Evolutionary conservation across 148 eudicot genomes (phyloP).

Genomic region (Camellia sinensis): DNA sequence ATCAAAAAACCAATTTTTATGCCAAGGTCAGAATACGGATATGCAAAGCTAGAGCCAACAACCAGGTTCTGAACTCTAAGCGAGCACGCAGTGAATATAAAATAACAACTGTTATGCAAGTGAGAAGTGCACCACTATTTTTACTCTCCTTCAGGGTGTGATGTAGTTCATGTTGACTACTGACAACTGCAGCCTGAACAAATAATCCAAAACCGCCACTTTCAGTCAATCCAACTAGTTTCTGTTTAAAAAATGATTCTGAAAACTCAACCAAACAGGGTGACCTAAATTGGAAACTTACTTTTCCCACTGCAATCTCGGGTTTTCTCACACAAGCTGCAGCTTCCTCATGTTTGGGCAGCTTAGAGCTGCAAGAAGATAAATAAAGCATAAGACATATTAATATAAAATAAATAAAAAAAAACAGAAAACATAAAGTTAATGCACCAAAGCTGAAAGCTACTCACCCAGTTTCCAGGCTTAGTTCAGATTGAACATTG

Average conservation of each 20-base stretch:
- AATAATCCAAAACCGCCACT: slow-evolving; percentile 5
- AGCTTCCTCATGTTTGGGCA: slow-evolving; percentile 19
- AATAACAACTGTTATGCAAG: not conserved
- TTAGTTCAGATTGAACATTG: slow-evolving; percentile 16
- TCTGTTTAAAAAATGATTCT: not conserved
- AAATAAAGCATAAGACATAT: not conserved
- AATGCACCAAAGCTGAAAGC: not conserved
- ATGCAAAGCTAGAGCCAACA: not conserved
- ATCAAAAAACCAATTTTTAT: not conserved
- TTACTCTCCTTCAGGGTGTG: slow-evolving; percentile 21
- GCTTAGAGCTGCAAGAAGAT: slow-evolving; percentile 22
- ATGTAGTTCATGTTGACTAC: slow-evolving; percentile 16
- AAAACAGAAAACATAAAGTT: not conserved
- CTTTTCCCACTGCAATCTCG: slow-evolving; percentile 17
- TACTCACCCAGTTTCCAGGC: slow-evolving; percentile 24
- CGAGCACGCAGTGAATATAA: not conserved
- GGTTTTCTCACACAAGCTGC: slow-evolving; percentile 10
- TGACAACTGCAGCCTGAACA: slow-evolving; percentile 30
- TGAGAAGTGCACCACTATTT: slow-evolving; percentile 24
- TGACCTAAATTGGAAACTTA: slow-evolving; percentile 12
- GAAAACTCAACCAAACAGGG: not conserved
- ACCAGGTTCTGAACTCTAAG: not conserved
- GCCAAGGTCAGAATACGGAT: not conserved
- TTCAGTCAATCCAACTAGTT: not conserved
- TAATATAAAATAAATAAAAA: not conserved